Base-by-base conservation (phyloP, 352 stramenopile genomes). In the Discostella stelligera region DNA sequence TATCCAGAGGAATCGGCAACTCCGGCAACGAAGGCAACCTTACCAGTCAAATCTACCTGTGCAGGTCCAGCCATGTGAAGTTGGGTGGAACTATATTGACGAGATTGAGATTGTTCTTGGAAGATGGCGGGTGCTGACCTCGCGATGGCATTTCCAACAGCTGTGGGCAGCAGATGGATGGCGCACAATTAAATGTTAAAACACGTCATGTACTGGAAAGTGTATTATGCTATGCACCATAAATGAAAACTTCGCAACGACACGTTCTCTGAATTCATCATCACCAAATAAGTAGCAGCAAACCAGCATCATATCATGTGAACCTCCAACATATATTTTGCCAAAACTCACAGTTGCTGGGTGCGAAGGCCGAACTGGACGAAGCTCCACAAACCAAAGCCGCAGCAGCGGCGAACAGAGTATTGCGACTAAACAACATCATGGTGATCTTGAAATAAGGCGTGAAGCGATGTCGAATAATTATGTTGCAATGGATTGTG, bases 1-100 rank as follows among this genome's bases (percentile, higher is more conserved):
- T 96, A 96, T 48, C 93, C 93, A 54, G 86, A 94, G 11, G 90
- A 94, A 79, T 96, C 93, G 23, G 91, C 93, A 48, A 96, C 91
- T 54, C 93, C 93, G 27, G 90, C 91, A 72, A 96, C 75, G 67
- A 96, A 96, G 16, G 91, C 90, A 48, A 93, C 86, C 71, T 95
- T 95, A 66, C 90, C 90, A 32, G 80, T 93, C 44, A 95, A 74
- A 71, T 95, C 88, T 37, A 90, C 79, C 55, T 72, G 71, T 20
- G 79, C 65, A 49, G 79, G 68, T 67, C 89, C 86, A 30, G 64
- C 61, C 67, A 90, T 81, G n/a, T 80, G 52, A 20, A 87, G 80
- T 20, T 71, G 77, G 10, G 56, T 79, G 50, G 65, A 72, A 37
- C 58, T 77, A 49, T 79, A 82, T 68, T 82, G 55, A 53, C 68